Conservation (phyloP, 2,329 filamentous ascomycete genomes). For the Didymella pinodella region DNA sequence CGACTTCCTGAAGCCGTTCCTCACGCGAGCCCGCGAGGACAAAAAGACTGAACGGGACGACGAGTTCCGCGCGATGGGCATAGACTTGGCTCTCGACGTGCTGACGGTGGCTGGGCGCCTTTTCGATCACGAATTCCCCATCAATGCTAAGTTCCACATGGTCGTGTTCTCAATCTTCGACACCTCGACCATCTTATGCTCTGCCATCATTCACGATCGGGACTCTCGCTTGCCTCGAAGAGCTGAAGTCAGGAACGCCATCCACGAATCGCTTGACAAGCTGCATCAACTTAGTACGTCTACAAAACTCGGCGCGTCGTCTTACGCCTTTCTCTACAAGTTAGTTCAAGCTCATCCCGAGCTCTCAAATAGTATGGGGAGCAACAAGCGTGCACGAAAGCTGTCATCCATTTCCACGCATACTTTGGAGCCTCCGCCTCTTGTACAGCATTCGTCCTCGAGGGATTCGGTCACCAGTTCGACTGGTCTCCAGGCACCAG, state of each 20-base stretch:
- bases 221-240: conserved; percentile 53
- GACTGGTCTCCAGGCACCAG: background rate
- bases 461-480: background rate
- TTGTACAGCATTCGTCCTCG: conserved; percentile 6
- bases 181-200: conserved; percentile 60
- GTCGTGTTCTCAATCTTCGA: conserved; percentile 62
- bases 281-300: conserved; percentile 40
- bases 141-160: conserved; percentile 60
- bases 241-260: conserved; percentile 52
- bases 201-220: conserved; percentile 61
- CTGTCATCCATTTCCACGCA: conserved; percentile 12
- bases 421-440: background rate
- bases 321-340: conserved; percentile 44
- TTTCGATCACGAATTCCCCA: conserved; percentile 56
- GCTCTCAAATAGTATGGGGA: conserved; percentile 25
- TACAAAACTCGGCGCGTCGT: conserved; percentile 42
- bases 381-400: conserved; percentile 28
- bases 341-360: conserved; percentile 41
- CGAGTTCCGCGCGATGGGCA: conserved; percentile 52
- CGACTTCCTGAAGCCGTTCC: conserved; percentile 56
- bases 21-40: conserved; percentile 50
- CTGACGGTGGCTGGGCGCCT: conserved; percentile 53
- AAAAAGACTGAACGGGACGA: conserved; percentile 46
- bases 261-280: conserved; percentile 45
- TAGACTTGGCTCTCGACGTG: conserved; percentile 57